Evolutionary conservation across 1,139 yeast species (phyloP).

Genomic region (Sugiyamaella neomexicana): DNA sequence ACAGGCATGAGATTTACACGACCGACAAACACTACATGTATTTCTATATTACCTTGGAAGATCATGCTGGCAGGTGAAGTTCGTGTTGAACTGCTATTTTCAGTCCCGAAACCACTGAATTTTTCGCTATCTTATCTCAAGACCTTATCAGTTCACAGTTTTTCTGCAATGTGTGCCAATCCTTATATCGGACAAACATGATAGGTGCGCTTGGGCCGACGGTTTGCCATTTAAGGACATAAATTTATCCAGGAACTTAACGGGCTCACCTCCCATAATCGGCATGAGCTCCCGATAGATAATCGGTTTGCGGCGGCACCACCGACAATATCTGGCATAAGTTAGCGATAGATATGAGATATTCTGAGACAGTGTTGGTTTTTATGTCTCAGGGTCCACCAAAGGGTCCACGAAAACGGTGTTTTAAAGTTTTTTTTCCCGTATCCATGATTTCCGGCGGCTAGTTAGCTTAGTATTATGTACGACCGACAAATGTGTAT

Average conservation of each 20-base stretch:
- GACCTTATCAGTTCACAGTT: slow-evolving; percentile 1
- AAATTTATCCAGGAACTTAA: background rate
- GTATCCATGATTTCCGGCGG: too few species aligned
- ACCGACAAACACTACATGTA: too few species aligned
- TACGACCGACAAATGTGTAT: too few species aligned
- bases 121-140: background rate
- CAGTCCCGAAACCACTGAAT: background rate
- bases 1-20: background rate
- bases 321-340: background rate
- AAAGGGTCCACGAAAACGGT: too few species aligned
- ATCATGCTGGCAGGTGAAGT: background rate
- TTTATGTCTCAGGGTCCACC: background rate
- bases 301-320: background rate
- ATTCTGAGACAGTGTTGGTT: background rate
- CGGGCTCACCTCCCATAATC: background rate
- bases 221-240: background rate
- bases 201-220: slow-evolving; percentile 9
- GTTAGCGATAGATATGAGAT: background rate
- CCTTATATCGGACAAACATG: background rate
- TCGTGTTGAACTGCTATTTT: background rate
- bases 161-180: background rate
- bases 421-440: too few species aligned
- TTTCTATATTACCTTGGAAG: background rate
- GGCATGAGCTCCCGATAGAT: background rate
- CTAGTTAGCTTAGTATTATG: too few species aligned